phyloP scores from a whole-genome alignment of 2,329 filamentous ascomycete genomes.

The Apiospora kogelbergensis region DNA sequence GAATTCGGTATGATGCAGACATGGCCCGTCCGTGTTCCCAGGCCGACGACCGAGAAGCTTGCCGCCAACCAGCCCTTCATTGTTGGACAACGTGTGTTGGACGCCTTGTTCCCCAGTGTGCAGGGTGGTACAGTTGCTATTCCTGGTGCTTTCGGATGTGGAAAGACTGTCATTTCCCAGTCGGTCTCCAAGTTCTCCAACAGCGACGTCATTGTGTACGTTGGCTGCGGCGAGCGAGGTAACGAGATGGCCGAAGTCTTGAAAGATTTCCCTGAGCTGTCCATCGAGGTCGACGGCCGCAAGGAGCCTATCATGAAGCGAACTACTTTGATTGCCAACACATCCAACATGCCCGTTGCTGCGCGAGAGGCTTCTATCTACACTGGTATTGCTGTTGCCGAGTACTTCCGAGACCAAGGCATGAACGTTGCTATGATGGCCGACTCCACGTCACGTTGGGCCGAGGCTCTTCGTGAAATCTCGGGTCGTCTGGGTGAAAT shows the following conservation, averaged over 20 bases:
- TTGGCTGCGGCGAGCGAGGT: conserved; percentile 86
- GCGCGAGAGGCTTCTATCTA: conserved; percentile 99
- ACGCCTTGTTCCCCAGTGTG: conserved; percentile 93
- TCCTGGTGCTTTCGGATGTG: conserved; percentile 96
- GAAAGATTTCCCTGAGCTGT: conserved; percentile 99
- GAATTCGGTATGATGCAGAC: conserved; percentile 98
- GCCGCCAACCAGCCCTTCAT: conserved; percentile 88
- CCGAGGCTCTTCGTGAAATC: conserved; percentile 96
- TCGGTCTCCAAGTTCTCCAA: conserved; percentile 99
- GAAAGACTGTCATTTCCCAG: conserved; percentile 99
- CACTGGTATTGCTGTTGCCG: conserved; percentile 89
- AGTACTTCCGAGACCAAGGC: conserved; percentile 97
- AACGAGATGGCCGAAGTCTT: conserved; percentile 99
- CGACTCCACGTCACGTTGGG: conserved; percentile 97
- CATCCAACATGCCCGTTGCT: conserved; percentile 99
- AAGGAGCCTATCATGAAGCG: conserved; percentile 99
- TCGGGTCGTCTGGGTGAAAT: conserved; percentile 99
- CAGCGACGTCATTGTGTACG: conserved; percentile 98
- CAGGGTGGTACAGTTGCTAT: conserved; percentile 98
- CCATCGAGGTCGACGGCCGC: conserved; percentile 90
- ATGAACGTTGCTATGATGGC: conserved; percentile 99
- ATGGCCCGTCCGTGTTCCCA: conserved; percentile 95
- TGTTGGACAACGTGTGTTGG: conserved; percentile 94
- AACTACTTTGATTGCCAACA: conserved; percentile 97
- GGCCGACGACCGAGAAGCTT: conserved; percentile 89